Conservation (phyloP, 768 basidiomycete genomes). For the Piloderma croceum region DNA sequence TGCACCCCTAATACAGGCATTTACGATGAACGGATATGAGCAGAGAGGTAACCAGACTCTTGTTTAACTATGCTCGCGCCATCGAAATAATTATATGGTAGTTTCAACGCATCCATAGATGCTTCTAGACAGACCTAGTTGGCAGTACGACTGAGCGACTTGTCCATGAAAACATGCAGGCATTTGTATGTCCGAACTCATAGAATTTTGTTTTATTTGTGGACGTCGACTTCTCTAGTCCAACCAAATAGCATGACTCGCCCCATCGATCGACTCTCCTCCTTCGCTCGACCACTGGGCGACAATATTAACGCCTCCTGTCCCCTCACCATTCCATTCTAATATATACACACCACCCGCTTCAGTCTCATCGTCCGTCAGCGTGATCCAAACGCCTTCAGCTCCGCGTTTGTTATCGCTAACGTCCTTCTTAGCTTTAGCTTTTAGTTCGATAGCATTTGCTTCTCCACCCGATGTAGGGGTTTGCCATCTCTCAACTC, state of each 20-base stretch:
- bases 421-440: constrained; percentile 19
- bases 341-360: constrained; percentile 38
- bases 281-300: constrained; percentile 35
- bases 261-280: constrained; percentile 33
- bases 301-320: constrained; percentile 34
- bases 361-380: constrained; percentile 42
- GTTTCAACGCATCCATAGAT: too few relatives aligned
- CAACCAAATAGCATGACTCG: constrained; percentile 50
- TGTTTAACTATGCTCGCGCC: too few relatives aligned
- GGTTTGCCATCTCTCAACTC: constrained; percentile 37
- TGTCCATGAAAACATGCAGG: too few relatives aligned
- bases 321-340: constrained; percentile 46
- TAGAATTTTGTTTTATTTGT: too few relatives aligned
- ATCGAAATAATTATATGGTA: too few relatives aligned
- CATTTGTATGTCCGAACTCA: too few relatives aligned
- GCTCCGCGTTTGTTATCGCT: constrained; percentile 7
- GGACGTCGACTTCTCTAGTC: too few relatives aligned
- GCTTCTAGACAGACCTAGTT: too few relatives aligned
- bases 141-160: too few relatives aligned
- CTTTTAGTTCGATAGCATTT: constrained; percentile 41
- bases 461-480: constrained; percentile 48
- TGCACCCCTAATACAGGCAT: too few relatives aligned
- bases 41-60: too few relatives aligned
- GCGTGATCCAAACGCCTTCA: constrained; percentile 40
- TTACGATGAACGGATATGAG: too few relatives aligned